A percentile compares a stretch with the other conserved stretches of the same genome.
These are phyloP conservation scores for Exophiala dermatitidis DNA, from an alignment of 2,329 filamentous ascomycete species.

Conservation along the genomic window DNA sequence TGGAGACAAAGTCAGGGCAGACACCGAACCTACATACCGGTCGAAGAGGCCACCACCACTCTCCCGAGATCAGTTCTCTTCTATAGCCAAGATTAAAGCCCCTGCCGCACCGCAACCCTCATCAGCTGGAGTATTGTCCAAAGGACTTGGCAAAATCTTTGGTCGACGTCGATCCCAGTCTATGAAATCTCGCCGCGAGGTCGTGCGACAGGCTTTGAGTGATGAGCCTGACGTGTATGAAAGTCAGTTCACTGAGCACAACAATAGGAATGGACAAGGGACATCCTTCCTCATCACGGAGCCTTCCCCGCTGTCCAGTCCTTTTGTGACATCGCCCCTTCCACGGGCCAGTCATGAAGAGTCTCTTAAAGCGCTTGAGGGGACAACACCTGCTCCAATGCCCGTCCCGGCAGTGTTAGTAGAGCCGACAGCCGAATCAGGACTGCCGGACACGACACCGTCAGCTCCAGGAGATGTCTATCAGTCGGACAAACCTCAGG, in stretches of 20 bases:
- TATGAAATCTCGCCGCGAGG: conserved; percentile 12
- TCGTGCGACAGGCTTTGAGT: conserved; percentile 20
- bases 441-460: not conserved
- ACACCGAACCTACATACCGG: conserved; percentile 22
- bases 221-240: conserved; percentile 20
- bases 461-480: not conserved
- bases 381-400: not conserved
- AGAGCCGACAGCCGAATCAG: conserved; percentile 5
- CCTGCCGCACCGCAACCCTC: conserved; percentile 17
- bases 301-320: conserved; percentile 14
- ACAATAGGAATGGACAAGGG: conserved; percentile 11
- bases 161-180: conserved; percentile 21
- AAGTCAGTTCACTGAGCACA: not conserved
- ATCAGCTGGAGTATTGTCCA: conserved; percentile 11
- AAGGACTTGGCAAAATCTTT: conserved; percentile 20
- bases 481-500: not conserved
- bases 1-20: conserved; percentile 8
- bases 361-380: conserved; percentile 16
- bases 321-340: conserved; percentile 3
- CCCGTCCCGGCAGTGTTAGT: conserved; percentile 10
- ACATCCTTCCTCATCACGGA: conserved; percentile 14
- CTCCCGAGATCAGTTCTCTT: conserved; percentile 2
- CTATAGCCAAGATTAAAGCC: conserved; percentile 5
- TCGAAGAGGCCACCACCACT: conserved; percentile 24
- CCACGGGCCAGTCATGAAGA: conserved; percentile 14